Base-by-base conservation (phyloP, 2,329 filamentous ascomycete species). In the Fusarium clavum region DNA sequence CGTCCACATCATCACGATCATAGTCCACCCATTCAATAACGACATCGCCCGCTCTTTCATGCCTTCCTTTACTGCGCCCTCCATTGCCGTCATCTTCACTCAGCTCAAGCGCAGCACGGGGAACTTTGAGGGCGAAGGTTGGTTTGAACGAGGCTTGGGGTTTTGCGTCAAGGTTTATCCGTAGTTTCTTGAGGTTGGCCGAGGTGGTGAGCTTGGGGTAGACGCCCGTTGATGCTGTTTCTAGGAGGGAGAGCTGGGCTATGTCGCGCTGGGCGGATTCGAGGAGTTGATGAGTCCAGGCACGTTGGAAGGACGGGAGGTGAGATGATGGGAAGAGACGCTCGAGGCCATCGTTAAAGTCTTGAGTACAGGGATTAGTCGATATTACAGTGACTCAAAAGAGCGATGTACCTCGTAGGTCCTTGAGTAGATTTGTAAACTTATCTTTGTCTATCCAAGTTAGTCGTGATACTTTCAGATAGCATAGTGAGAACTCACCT, bases 311-410 rank as follows among this genome's bases (percentile, higher is more conserved):
- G 11, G 80, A 83, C 18, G 78, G 77, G 9, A 84, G 73, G 61
- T 82, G 78, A 3, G 79, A 78, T 9, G 79, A 76, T 16, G 83
- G 83, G 73, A 84, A 84, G 49, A 84, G 78, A 48, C 82, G 81
- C 63, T 84, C 83, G 14, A 85, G 76, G 43, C 83, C 82, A 73
- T 85, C 81, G 72, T 84, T 85, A 73, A 81, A 84, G 73, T 83
- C 82, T 79, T 69, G 8, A 8, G n/a, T 30, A 25, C 45, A 27
- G 14, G 18, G 16, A 25, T 64, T 45, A 47, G 60, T 38, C 34
- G 45, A 38, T 27, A n/a, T n/a, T 32, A 9, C 10, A 8, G 11
- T 9, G 16, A 25, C 3, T 20, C 18, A 12, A 41, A 25, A n/a
- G 12, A 41, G 44, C 3, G 30, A 45, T 41, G 20, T 76, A 81